Conservation (phyloP, 495 filamentous ascomycete species). For the Saxophila tyrrhenica region DNA sequence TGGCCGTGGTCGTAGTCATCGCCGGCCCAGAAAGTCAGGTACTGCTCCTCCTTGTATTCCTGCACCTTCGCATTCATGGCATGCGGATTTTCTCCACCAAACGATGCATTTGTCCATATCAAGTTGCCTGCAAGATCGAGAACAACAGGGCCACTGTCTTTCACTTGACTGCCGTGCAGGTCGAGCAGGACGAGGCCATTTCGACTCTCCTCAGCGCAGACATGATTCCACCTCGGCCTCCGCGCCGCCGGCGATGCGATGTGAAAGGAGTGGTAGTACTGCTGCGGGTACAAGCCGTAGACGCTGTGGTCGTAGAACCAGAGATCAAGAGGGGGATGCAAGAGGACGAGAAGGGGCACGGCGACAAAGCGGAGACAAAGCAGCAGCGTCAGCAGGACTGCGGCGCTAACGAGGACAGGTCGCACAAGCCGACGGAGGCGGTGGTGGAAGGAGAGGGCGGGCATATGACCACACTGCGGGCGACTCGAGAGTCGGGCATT, state of each 20-base stretch:
- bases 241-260: neutral
- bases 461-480: too few species aligned
- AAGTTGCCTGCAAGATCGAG: neutral
- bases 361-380: neutral
- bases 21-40: conserved; percentile 40
- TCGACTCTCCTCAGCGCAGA: neutral
- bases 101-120: neutral
- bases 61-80: conserved; percentile 1
- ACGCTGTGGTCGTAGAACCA: neutral
- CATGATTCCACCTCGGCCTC: neutral
- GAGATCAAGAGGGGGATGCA: neutral
- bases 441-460: too few species aligned
- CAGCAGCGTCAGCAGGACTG: neutral
- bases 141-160: neutral
- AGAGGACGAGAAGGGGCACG: neutral
- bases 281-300: conserved; percentile 4
- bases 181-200: neutral
- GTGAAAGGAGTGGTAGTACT: neutral
- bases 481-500: too few species aligned
- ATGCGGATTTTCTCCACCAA: neutral
- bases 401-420: neutral
- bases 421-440: too few species aligned
- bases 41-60: conserved; percentile 1
- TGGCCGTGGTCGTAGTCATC: conserved; percentile 37
- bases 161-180: neutral